phyloP scores from a whole-genome alignment of 345 rosid genomes.

The Salix udensis region DNA sequence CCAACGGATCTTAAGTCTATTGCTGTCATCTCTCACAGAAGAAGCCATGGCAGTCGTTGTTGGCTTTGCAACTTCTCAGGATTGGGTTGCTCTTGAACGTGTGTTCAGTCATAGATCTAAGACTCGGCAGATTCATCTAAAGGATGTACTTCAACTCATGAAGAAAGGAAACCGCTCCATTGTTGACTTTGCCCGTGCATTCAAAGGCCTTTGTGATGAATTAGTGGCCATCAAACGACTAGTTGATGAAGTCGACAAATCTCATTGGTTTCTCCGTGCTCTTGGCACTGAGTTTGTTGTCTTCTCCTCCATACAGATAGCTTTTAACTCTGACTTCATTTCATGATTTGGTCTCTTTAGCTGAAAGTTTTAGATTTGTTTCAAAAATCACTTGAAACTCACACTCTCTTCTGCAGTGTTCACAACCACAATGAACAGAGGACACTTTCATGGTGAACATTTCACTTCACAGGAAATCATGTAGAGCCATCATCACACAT shows the following conservation, averaged over 20 bases:
- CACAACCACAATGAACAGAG: too few species aligned
- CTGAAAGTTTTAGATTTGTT: conserved; percentile 1
- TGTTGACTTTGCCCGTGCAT: not conserved
- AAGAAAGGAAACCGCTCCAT: not conserved
- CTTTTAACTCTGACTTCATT: not conserved
- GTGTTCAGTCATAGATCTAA: not conserved
- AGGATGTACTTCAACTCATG: not conserved
- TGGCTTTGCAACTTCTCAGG: not conserved
- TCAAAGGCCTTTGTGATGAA: not conserved
- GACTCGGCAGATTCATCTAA: not conserved
- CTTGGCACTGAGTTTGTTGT: not conserved
- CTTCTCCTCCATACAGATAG: not conserved
- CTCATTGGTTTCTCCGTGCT: not conserved
- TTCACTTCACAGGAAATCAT: not conserved
- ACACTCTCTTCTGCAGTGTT: not conserved
- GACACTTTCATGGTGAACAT: not conserved
- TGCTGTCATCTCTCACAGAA: not conserved
- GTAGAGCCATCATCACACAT: not conserved
- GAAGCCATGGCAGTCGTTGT: not conserved
- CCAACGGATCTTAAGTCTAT: not conserved
- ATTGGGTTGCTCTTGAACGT: not conserved
- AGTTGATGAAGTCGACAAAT: not conserved
- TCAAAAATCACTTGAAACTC: not conserved
- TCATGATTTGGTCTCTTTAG: not conserved
- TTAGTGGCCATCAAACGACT: not conserved